Base-by-base conservation (phyloP, 495 filamentous ascomycete genomes). In the Chaetomium cochliodes region DNA sequence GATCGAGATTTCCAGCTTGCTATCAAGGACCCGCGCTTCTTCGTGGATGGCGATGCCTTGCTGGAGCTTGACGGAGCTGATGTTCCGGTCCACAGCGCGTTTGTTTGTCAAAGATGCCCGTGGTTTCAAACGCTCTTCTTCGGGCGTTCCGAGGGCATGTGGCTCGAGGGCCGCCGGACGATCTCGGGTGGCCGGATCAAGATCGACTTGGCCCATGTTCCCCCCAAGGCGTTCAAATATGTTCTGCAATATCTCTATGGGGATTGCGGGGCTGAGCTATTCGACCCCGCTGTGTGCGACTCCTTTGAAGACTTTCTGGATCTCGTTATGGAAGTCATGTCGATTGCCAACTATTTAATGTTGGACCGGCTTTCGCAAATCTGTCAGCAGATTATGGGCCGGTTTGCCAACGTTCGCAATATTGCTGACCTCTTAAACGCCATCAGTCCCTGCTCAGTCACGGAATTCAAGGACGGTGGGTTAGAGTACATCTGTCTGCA, bases 401-500 rank as follows among this genome's bases (percentile, higher is more conserved):
- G 83, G 46, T 96, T 93, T 76, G 91, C 96, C 18, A 93, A 86
- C 60, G 89, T 86, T 26, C 90, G 96, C 46, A 98, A 97, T 72
- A 88, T 93, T 55, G 89, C 90, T 50, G 85, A 88, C 51, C 77
- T 98, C 15, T 81, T 98, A 30, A 96, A 94, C 71, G 88, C 85
- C 1, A 87, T 96, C 64, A 87, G 89, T 52, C 90, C 92, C 0
- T 93, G 88, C 73, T 90, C 86, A 6, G 85, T 96, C 30, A 87
- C 83, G 0, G 87, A 90, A 62, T 96, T 98, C 74, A 97, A 96
- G 74, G 84, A 97, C 70, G 89, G 88, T 42, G 89, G 88, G 3
- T 74, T 98, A 64, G 91, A 97, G 76, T 98, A 97, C 74, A 85
- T 97, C 33, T 97, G 92, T 67, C 76, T 96, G 42, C 93, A 96